Conservation (phyloP, 1,284 basidiomycete species). For the Ustilago crameri region DNA sequence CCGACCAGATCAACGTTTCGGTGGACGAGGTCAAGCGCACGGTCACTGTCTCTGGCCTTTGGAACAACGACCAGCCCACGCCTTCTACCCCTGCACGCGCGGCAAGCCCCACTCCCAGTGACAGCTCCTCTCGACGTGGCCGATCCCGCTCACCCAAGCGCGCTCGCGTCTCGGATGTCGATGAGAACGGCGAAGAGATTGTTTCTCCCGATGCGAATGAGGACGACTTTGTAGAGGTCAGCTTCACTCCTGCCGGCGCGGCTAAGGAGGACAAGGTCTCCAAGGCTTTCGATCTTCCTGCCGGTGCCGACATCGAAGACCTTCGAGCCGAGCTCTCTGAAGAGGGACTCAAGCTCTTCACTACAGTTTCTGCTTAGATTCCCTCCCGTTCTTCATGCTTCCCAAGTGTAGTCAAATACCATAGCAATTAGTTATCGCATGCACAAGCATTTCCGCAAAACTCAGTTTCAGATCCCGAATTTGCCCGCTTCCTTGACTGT, state of each 20-base stretch:
- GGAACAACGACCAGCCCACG: constrained; percentile 31
- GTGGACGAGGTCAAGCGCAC: constrained; percentile 43
- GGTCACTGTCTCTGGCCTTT: constrained; percentile 50
- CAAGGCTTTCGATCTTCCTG: constrained; percentile 39
- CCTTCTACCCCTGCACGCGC: constrained; percentile 19
- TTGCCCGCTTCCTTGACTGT: no score
- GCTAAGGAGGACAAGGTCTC: constrained; percentile 15
- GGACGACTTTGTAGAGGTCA: constrained; percentile 49
- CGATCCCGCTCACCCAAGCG: constrained; percentile 51
- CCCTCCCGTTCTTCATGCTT: neutral
- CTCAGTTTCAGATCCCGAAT: no score
- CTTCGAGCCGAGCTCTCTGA: constrained; percentile 46
- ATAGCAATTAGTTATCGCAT: no score
- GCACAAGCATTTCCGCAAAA: no score
- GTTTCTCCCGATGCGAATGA: constrained; percentile 25
- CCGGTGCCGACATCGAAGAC: constrained; percentile 35
- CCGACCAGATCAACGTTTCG: constrained; percentile 43
- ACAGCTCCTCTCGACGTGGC: constrained; percentile 31
- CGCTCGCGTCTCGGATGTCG: constrained; percentile 48
- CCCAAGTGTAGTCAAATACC: neutral
- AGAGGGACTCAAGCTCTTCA: constrained; percentile 46
- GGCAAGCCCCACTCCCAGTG: constrained; percentile 40
- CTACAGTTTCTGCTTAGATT: constrained; percentile 30
- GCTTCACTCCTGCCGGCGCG: constrained; percentile 20
- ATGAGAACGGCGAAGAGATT: constrained; percentile 54